A percentile compares a stretch with the other conserved stretches of the same genome.
These are phyloP conservation scores for Cryptosporidium baileyi DNA, from an alignment of 169 alveolate genomes.

Conservation along the genomic window DNA sequence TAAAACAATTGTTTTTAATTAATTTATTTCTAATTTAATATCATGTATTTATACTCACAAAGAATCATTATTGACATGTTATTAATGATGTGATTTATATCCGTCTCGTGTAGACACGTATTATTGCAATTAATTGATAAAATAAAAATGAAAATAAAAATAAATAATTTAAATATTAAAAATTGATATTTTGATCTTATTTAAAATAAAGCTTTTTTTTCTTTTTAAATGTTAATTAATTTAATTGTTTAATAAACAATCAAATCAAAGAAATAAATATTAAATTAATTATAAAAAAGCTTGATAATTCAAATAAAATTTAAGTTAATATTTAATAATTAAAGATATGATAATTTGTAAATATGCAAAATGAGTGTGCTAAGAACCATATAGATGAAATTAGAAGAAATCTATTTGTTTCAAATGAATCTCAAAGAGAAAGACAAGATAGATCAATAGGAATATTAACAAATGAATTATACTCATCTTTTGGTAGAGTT, in stretches of 20 bases:
- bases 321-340: neutral
- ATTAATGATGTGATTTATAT: no score
- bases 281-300: neutral
- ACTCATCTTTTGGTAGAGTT: slow-evolving; percentile 70
- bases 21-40: neutral
- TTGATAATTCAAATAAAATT: neutral
- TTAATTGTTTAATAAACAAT: no score
- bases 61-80: no score
- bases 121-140: no score
- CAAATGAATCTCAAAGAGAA: slow-evolving; percentile 44
- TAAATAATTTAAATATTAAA: no score
- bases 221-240: no score
- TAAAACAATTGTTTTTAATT: neutral
- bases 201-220: no score
- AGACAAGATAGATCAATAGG: slow-evolving; percentile 59
- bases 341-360: neutral
- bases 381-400: slow-evolving; percentile 21
- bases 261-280: no score
- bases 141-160: no score
- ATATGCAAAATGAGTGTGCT: neutral
- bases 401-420: slow-evolving; percentile 20
- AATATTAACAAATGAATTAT: slow-evolving; percentile 72
- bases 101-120: no score
- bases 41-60: no score
- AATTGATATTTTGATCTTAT: no score